A percentile compares a stretch with the other conserved stretches of the same genome.
Conservation (phyloP, 352 stramenopile species). For the Plasmopara viticola region DNA sequence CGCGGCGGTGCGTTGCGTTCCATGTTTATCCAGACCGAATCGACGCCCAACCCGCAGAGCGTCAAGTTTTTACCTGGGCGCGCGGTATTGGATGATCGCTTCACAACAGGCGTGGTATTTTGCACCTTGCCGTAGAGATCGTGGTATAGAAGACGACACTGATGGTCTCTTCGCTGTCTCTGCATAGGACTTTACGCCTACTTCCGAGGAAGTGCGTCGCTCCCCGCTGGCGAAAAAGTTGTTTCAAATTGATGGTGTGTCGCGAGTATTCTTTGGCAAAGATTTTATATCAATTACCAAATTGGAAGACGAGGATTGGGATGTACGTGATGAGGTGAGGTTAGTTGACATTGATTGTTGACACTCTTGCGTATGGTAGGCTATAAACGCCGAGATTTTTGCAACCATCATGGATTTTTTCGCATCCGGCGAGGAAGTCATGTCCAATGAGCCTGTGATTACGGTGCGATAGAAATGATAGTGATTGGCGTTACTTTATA, state of each 20-base stretch:
- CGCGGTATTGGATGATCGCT: constrained; percentile 85
- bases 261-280: constrained; percentile 95
- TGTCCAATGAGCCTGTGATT: constrained; percentile 83
- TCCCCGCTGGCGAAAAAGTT: constrained; percentile 94
- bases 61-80: constrained; percentile 97
- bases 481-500: background rate
- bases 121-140: background rate
- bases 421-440: constrained; percentile 78
- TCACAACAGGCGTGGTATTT: constrained; percentile 67
- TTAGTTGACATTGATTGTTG: background rate
- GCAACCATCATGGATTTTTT: constrained; percentile 98
- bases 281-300: constrained; percentile 99
- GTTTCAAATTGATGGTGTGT: constrained; percentile 95
- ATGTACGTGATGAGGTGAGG: constrained; percentile 45
- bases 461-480: constrained; percentile 37
- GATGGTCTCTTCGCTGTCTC: constrained; percentile 1
- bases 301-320: constrained; percentile 90
- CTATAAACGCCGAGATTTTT: constrained; percentile 91
- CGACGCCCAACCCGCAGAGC: constrained; percentile 96
- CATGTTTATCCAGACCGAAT: constrained; percentile 98
- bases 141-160: background rate
- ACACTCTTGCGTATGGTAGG: constrained; percentile 28
- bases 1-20: constrained; percentile 52
- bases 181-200: constrained; percentile 74
- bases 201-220: constrained; percentile 80